Base-by-base conservation (phyloP, 2,329 filamentous ascomycete species). In the Colletotrichum salicis region DNA sequence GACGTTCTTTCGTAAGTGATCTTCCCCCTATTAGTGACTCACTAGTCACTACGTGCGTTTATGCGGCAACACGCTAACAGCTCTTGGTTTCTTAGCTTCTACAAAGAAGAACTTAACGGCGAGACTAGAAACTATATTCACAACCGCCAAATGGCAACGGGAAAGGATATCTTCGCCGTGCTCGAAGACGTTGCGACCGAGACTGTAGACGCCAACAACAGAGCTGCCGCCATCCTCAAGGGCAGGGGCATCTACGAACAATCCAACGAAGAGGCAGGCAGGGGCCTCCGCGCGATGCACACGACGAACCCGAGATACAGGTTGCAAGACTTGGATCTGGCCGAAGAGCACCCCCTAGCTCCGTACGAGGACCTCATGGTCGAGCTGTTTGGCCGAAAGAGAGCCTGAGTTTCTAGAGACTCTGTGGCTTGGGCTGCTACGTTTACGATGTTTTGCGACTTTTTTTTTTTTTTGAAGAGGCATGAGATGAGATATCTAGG, bases 1-100 rank as follows among this genome's bases (percentile, higher is more conserved):
- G 75, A 76, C 58, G 75, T 76, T 31, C 55, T 76, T n/a, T 76
- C 75, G 75, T 76, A 58, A 72, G 75, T 74, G 12, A 37, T 37
- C 24, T 27, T 27, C 24, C 24, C 24, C 24, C 24, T 27, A 27
- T 27, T 27, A 27, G 24, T 27, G 24, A 27, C 24, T 27, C 24
- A 27, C 24, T 27, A 27, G 24, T 27, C 24, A 27, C 24, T 27
- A 27, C 24, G 24, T 27, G 24, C 24, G 24, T 27, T 27, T 27
- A 27, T 27, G 24, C 24, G 24, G 24, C 24, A 27, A 27, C 24
- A 27, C 24, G 24, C 24, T 27, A 27, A 27, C 24, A 27, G 24
- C 24, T 27, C 24, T 27, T 2, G 24, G 24, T 27, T 27, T 27
- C 24, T 27, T 27, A 27, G 74, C 3, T 76, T 76, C 33, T 76